Evolutionary conservation across 805 yeast genomes (phyloP).

Genomic region (Candida taoyuanica): DNA sequence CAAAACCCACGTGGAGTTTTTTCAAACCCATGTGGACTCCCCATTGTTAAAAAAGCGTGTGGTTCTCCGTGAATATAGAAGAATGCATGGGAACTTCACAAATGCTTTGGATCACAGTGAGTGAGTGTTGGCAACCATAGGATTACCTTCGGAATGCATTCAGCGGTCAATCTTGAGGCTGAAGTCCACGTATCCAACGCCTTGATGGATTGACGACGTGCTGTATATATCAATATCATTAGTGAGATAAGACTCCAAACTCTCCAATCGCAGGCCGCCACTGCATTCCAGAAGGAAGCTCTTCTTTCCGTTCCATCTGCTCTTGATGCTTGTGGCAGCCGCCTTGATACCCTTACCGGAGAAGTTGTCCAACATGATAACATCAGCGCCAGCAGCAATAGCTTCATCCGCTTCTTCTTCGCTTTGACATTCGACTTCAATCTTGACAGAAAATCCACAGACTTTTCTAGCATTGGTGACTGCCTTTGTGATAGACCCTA

Average conservation of each 20-base stretch:
- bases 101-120: not conserved
- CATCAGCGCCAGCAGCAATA: slow-evolving; percentile 91
- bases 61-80: too few relatives aligned
- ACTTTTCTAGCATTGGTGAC: slow-evolving; percentile 70
- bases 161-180: slow-evolving; percentile 64
- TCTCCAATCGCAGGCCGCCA: slow-evolving; percentile 78
- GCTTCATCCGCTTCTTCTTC: slow-evolving; percentile 90
- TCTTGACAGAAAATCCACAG: slow-evolving; percentile 84
- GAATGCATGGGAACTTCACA: too few relatives aligned
- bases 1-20: too few relatives aligned
- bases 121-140: not conserved
- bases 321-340: slow-evolving; percentile 62
- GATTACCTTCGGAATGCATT: not conserved
- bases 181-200: slow-evolving; percentile 77
- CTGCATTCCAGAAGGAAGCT: slow-evolving; percentile 79
- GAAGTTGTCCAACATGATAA: slow-evolving; percentile 92
- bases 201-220: slow-evolving; percentile 90
- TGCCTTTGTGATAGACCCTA: slow-evolving; percentile 87
- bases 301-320: slow-evolving; percentile 44
- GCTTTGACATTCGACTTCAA: slow-evolving; percentile 87
- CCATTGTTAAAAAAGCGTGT: too few relatives aligned
- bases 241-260: slow-evolving; percentile 61
- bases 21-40: too few relatives aligned
- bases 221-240: slow-evolving; percentile 85
- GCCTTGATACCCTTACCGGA: slow-evolving; percentile 54